Conservation (phyloP, 1,139 yeast genomes). For the Lodderomyces jiufengensis region DNA sequence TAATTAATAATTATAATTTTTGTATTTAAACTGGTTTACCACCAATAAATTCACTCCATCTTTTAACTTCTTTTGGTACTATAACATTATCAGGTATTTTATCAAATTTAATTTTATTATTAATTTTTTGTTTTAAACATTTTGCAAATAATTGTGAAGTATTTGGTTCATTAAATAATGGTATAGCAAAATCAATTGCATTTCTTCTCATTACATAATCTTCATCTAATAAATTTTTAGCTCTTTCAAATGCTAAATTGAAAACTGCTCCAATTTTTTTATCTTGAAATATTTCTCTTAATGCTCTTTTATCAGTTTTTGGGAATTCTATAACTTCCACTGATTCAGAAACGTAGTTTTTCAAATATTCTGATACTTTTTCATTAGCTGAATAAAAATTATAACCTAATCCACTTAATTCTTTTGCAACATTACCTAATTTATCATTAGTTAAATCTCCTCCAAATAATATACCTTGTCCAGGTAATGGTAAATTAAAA, state of each 20-base stretch:
- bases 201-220: constrained; percentile 98
- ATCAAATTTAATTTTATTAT: constrained; percentile 46
- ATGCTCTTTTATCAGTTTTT: constrained; percentile 84
- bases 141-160: constrained; percentile 85
- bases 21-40: constrained; percentile 13
- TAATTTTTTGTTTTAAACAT: constrained; percentile 73
- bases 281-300: constrained; percentile 88
- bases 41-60: constrained; percentile 97
- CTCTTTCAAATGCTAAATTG: constrained; percentile 88
- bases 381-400: constrained; percentile 74
- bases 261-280: constrained; percentile 82
- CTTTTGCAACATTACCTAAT: constrained; percentile 70
- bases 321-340: constrained; percentile 82
- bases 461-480: constrained; percentile 85
- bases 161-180: constrained; percentile 93
- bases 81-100: constrained; percentile 43
- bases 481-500: constrained; percentile 89
- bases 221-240: constrained; percentile 76
- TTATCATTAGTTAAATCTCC: constrained; percentile 78
- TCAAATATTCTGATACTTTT: constrained; percentile 67
- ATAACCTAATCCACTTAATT: constrained; percentile 73
- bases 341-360: constrained; percentile 42
- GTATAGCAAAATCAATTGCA: constrained; percentile 96
- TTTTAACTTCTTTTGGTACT: constrained; percentile 79
- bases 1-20: not conserved